phyloP scores from a whole-genome alignment of 2,329 filamentous ascomycete species.

The Blastomyces parvus region DNA sequence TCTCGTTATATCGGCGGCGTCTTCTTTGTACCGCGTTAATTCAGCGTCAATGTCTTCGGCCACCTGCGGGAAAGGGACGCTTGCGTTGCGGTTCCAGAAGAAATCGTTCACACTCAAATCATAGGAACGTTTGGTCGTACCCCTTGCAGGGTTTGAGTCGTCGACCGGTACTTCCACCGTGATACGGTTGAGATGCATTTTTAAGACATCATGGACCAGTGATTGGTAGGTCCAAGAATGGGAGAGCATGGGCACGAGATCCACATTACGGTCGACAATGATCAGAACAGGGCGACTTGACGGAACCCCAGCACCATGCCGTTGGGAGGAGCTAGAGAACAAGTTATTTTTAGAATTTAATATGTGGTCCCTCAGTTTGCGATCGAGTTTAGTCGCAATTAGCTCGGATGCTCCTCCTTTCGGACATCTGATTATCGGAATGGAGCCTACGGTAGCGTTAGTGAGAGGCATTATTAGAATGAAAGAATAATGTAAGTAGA shows the following conservation, averaged over 20 bases:
- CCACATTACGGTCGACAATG: conserved; percentile 89
- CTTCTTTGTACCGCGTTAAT: conserved; percentile 88
- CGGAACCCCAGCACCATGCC: conserved; percentile 54
- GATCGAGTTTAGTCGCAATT: conserved; percentile 86
- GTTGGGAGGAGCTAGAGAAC: conserved; percentile 57
- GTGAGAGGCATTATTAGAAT: conserved; percentile 8
- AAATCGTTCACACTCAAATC: conserved; percentile 86
- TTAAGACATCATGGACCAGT: conserved; percentile 66
- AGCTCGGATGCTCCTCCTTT: conserved; percentile 89
- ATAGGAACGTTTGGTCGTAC: conserved; percentile 75
- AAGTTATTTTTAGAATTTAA: conserved; percentile 97
- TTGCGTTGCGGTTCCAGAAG: conserved; percentile 92
- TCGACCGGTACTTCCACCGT: conserved; percentile 79
- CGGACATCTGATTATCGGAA: conserved; percentile 90
- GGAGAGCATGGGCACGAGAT: conserved; percentile 95
- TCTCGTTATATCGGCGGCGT: conserved; percentile 85
- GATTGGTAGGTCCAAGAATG: conserved; percentile 91
- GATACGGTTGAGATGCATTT: conserved; percentile 83
- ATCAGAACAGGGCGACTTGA: conserved; percentile 79
- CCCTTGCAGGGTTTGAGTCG: conserved; percentile 63
- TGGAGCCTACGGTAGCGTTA: conserved; percentile 53
- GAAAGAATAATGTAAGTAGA: background rate
- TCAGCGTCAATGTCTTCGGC: conserved; percentile 94
- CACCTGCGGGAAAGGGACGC: conserved; percentile 85
- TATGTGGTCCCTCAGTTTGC: conserved; percentile 91